Evolutionary conservation across 768 basidiomycete genomes (phyloP), one percentile per base, ranked within the genome.

Genomic region (Russula sp.): DNA sequence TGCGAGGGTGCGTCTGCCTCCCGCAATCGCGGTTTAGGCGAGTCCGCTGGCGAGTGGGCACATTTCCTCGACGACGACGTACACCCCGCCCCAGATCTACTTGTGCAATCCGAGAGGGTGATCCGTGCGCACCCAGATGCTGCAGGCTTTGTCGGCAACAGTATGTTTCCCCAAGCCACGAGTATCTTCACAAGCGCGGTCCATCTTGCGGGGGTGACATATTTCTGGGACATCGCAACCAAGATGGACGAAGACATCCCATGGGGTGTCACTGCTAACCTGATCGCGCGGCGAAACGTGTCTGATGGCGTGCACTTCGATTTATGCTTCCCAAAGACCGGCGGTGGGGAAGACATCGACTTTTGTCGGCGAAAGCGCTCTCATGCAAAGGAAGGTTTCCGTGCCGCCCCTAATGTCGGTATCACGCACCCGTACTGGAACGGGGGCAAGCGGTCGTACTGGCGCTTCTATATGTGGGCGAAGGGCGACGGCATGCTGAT

Each of bases 41-140:
- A 84, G 69, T 81, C 81, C 16, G 72, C 83, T 0, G 82, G 81
- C 0, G 81, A 84, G 35, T 84, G 81, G 82, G 73, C 79, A 1
- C 68, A 78, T 20, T 86, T 85, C 70, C 73, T 86, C n/a, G 83
- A 85, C 65, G 84, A 85, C 63, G 83, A 85, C 52, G 71, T 84
- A 22, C 66, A 69, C 5, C 82, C 81, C 0, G 64, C 68, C 25
- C 56, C 67, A 7, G 70, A 81, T 66, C 66, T 85, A 16, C 73
- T 84, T 10, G 42, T 76, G 35, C 73, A 80, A 56, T 74, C 76
- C 0, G 82, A 83, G 71, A 75, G 73, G 50, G 70, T 64, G 29
- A 83, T 84, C 42, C 78, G 79, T 22, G 67, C 68, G 1, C 71
- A 79, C 59, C 79, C 80, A 0, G 66, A 73, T 6, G 81, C 81